phyloP scores from a whole-genome alignment of 2,329 filamentous ascomycete species.

The Trichoderma koningii region DNA sequence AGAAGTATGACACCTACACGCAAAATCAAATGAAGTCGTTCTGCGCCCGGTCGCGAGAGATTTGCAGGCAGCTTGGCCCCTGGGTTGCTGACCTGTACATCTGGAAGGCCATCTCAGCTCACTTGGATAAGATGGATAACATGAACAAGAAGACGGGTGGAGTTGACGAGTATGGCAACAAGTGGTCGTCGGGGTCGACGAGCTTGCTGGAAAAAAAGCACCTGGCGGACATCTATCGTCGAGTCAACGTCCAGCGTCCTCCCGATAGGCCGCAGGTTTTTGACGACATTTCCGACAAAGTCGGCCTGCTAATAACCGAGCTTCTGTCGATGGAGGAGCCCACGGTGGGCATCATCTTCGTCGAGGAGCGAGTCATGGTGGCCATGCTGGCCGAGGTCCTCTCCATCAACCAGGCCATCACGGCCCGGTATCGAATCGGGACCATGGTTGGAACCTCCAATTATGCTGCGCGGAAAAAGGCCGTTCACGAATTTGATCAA shows the following conservation, averaged over 20 bases:
- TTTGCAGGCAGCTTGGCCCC: conserved; percentile 61
- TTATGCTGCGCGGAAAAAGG: conserved; percentile 40
- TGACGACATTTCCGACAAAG: conserved; percentile 58
- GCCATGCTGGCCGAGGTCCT: conserved; percentile 62
- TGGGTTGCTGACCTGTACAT: conserved; percentile 73
- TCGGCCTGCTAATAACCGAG: conserved; percentile 53
- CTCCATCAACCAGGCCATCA: conserved; percentile 51
- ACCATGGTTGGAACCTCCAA: conserved; percentile 58
- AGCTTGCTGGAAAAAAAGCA: conserved; percentile 53
- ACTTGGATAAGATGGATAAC: conserved; percentile 35
- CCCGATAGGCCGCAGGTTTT: conserved; percentile 27
- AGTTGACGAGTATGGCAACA: conserved; percentile 37
- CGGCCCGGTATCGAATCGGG: conserved; percentile 52
- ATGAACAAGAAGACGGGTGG: conserved; percentile 32
- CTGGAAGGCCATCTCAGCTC: conserved; percentile 46
- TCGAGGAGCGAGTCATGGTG: conserved; percentile 62
- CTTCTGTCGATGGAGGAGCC: conserved; percentile 49
- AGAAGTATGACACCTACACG: conserved; percentile 53
- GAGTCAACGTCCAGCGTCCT: conserved; percentile 36
- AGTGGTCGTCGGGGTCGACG: conserved; percentile 42
- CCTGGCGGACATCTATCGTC: conserved; percentile 50
- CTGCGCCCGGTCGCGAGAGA: conserved; percentile 49
- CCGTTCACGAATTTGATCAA: conserved; percentile 45
- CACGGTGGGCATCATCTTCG: conserved; percentile 67
- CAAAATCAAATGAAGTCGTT: conserved; percentile 60